These are phyloP conservation scores for Lactifluus rugatus DNA, from an alignment of 768 basidiomycete species.

Conservation along the genomic window DNA sequence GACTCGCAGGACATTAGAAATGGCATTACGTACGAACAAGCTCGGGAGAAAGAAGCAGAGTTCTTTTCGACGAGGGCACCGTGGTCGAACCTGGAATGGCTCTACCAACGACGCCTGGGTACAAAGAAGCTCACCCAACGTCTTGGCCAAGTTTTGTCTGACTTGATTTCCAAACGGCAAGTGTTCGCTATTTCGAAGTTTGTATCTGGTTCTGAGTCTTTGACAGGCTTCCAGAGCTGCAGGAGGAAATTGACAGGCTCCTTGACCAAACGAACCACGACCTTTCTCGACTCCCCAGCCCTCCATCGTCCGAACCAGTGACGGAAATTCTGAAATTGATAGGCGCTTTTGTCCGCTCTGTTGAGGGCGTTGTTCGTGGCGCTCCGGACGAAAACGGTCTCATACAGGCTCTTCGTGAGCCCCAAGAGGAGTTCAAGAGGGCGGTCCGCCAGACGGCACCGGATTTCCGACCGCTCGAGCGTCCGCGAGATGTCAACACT, in stretches of 20 bases:
- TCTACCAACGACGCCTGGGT: conserved; percentile 12
- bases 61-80: conserved; percentile 12
- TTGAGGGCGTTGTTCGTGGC: conserved; percentile 40
- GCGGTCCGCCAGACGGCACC: conserved; percentile 44
- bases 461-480: conserved; percentile 40
- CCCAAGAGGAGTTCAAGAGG: conserved; percentile 37
- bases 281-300: conserved; percentile 31
- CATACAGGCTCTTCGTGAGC: conserved; percentile 41
- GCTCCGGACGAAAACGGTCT: conserved; percentile 41
- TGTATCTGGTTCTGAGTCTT: not conserved
- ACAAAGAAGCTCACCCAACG: conserved; percentile 15
- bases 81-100: conserved; percentile 14
- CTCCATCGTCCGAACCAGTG: conserved; percentile 44
- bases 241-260: conserved; percentile 40
- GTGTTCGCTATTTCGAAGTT: not conserved
- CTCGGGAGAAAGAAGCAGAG: conserved; percentile 6
- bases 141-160: conserved; percentile 6
- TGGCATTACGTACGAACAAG: conserved; percentile 15
- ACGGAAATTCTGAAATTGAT: conserved; percentile 42
- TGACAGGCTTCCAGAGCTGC: conserved; percentile 51
- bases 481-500: not conserved
- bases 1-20: conserved; percentile 11
- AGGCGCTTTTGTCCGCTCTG: conserved; percentile 34
- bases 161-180: conserved; percentile 16
- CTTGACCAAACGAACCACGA: conserved; percentile 29